These are phyloP conservation scores for Acanthamoeba lenticulata DNA, from an alignment of 208 protist genomes.

Conservation along the genomic window DNA sequence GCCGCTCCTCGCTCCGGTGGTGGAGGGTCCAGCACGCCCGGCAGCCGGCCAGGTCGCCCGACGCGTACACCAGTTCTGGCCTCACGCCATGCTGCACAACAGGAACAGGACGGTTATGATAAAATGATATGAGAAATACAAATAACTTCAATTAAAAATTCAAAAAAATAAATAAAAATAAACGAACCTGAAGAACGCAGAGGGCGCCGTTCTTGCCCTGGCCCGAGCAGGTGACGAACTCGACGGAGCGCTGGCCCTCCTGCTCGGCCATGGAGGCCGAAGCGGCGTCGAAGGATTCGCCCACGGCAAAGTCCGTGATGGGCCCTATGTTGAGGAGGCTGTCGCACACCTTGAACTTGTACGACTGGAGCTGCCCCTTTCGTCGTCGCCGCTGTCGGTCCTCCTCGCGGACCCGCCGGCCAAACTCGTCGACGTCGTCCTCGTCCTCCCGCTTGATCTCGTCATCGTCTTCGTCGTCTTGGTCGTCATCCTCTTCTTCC, in stretches of 20 bases:
- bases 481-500: background rate
- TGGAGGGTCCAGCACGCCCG: slow-evolving; percentile 53
- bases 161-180: no score
- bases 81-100: slow-evolving; percentile 2
- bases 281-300: slow-evolving; percentile 57
- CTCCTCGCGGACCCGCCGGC: background rate
- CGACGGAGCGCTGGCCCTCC: slow-evolving; percentile 20
- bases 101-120: background rate
- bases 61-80: slow-evolving; percentile 48
- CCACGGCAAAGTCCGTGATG: slow-evolving; percentile 59
- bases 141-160: no score
- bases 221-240: slow-evolving; percentile 62
- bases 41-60: slow-evolving; percentile 45
- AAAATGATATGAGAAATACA: background rate
- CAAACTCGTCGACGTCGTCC: background rate
- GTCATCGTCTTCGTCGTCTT: background rate
- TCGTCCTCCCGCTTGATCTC: background rate
- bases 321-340: slow-evolving; percentile 62
- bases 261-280: slow-evolving; percentile 34
- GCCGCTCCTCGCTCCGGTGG: background rate
- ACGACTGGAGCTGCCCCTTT: background rate
- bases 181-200: background rate
- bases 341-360: slow-evolving; percentile 61
- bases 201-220: slow-evolving; percentile 56
- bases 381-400: background rate